These are phyloP conservation scores for Ceratobasidium sp. DNA, from an alignment of 1,284 basidiomycete species.

Conservation along the genomic window DNA sequence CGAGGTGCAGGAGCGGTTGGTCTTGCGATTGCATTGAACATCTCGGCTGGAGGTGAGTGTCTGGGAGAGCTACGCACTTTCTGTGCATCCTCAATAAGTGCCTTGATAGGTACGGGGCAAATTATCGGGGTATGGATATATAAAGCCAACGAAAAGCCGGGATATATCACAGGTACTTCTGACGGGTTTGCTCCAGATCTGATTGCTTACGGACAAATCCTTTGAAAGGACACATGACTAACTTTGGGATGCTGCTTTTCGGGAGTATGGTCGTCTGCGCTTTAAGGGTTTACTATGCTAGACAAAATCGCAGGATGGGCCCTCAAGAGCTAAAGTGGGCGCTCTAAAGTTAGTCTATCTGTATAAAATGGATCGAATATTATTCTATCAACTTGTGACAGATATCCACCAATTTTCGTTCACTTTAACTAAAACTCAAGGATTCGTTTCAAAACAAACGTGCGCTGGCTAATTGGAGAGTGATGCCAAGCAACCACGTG, in stretches of 20 bases:
- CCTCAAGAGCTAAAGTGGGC: constrained; percentile 10
- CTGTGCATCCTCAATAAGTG: not conserved
- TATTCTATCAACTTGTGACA: too few relatives aligned
- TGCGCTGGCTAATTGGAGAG: too few relatives aligned
- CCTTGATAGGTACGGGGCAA: constrained; percentile 47
- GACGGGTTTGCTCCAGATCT: not conserved
- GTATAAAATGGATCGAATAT: too few relatives aligned
- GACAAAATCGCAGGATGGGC: not conserved
- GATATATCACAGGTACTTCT: constrained; percentile 21
- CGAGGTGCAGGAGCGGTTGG: constrained; percentile 49
- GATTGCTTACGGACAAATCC: too few relatives aligned
- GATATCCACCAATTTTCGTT: too few relatives aligned
- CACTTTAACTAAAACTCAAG: too few relatives aligned
- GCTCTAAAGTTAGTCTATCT: not conserved
- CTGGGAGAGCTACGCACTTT: too few relatives aligned
- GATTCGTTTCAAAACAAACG: too few relatives aligned
- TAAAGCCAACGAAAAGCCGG: constrained; percentile 43
- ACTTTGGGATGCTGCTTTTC: constrained; percentile 16
- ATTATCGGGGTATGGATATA: constrained; percentile 54
- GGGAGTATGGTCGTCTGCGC: constrained; percentile 18
- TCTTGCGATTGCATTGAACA: constrained; percentile 51
- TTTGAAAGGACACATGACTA: constrained; percentile 21
- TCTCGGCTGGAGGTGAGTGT: constrained; percentile 47
- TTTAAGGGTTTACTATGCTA: constrained; percentile 11
- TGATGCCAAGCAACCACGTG: not conserved